Evolutionary conservation across 495 filamentous ascomycete genomes (phyloP), one percentile per base, ranked within the genome.

Genomic region (Monascus purpureus): DNA sequence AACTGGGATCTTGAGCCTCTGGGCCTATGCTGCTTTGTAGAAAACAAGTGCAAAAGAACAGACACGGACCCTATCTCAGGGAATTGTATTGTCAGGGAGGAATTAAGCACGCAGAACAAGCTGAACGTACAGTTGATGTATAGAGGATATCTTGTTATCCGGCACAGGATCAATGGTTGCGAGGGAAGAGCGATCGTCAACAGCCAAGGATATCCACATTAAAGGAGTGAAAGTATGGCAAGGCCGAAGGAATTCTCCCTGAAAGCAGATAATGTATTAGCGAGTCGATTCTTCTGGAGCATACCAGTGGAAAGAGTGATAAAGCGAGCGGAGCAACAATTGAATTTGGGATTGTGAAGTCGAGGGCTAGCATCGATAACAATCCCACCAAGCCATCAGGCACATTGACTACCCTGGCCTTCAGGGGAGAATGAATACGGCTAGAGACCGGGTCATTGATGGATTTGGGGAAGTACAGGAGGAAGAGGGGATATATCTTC

Each of bases 31-130:
- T 65, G 59, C 52, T 9, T 22, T 4, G 20, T 22, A 9, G 67
- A 68, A 68, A 70, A 69, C 67, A 70, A 66, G 67, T 47, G 58
- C 55, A 38, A 42, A 36, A 49, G 34, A 49, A 43, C 45, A 59
- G 49, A 46, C 48, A 55, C 50, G 46, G 58, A 59, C 55, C 59
- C 59, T 65, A 59, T 52, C 51, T 45, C 59, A 54, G 61, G 56
- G 51, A 40, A 40, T 41, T 50, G 42, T 49, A 61, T 57, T 43
- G 55, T 61, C 57, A 62, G 59, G 57, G 46, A 40, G 42, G 45
- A 41, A 33, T 32, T 37, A 50, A 46, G 49, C 38, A 49, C 45
- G 29, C 46, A 38, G 49, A 55, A 55, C 47, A 40, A 40, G 32
- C 16, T 35, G 31, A 42, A 59, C 56, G 38, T 54, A 63, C 59